Base-by-base conservation (phyloP, 805 yeast genomes). In the Clavispora carvajalis region DNA sequence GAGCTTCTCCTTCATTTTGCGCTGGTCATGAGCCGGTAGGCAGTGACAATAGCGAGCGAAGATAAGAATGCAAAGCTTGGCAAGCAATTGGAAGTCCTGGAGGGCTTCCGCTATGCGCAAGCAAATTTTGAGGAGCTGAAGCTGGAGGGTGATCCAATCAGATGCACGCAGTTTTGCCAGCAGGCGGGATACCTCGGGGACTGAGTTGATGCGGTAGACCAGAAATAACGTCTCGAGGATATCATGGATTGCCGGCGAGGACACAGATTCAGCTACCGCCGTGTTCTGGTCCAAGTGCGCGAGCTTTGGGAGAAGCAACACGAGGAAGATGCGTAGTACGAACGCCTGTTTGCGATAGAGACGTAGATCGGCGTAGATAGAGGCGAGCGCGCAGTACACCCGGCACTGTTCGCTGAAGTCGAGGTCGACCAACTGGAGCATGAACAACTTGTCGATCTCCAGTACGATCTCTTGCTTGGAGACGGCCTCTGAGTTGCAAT, bases 291-390 rank as follows among this genome's bases (percentile, higher is more conserved):
- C 48, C 9, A 37, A 38, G 7, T 37, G 39, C 4, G 39, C 55
- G 9, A 71, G 43, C 22, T 69, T 65, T 0, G 81, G 74, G 3
- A 69, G 54, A 9, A 81, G 52, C 2, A 77, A 62, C 6, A 75
- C 72, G 19, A 90, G 60, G 22, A 89, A 60, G n/a, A 79, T 75
- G 34, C 89, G 73, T 3, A 88, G 59, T 28, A 85, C 71, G 46
- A 90, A 79, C 0, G 85, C 78, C 47, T 79, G 72, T 51, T 89
- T 90, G 45, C 97, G 69, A 9, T 55, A 41, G 53, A 84, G 70
- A 1, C 80, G 79, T 35, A 88, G 65, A 22, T 73, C 75, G 2
- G 76, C 68, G 57, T 82, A 88, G 1, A 86, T 63, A 2, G 77
- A 56, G 0, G 93, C 83, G 46, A 90, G 62, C 0, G 84, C 73